phyloP scores from a whole-genome alignment of 2,329 filamentous ascomycete species.

The Arthrinium puccinioides region DNA sequence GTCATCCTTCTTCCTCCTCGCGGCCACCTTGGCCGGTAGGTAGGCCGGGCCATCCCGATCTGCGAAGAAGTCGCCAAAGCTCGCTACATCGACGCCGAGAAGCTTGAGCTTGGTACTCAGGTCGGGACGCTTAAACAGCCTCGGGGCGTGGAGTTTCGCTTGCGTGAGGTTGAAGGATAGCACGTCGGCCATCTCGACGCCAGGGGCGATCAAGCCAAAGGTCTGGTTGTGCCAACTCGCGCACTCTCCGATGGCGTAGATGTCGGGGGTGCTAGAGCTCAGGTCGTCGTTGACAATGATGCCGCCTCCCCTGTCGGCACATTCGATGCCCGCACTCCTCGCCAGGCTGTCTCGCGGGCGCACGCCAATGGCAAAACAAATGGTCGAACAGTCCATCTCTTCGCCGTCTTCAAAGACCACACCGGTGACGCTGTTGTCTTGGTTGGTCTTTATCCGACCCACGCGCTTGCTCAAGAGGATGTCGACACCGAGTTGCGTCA shows the following conservation, averaged over 20 bases:
- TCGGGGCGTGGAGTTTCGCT: constrained; percentile 61
- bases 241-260: constrained; percentile 88
- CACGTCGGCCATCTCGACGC: constrained; percentile 88
- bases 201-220: constrained; percentile 82
- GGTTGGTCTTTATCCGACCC: constrained; percentile 61
- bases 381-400: constrained; percentile 66
- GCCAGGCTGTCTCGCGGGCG: constrained; percentile 74
- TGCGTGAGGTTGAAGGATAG: constrained; percentile 87
- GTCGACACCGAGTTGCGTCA: constrained; percentile 70
- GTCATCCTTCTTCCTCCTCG: constrained; percentile 27
- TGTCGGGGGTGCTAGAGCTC: constrained; percentile 60
- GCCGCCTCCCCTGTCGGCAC: constrained; percentile 67
- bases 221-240: constrained; percentile 84
- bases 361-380: constrained; percentile 89
- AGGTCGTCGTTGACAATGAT: constrained; percentile 63
- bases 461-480: constrained; percentile 73
- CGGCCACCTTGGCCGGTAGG: constrained; percentile 53
- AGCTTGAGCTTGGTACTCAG: constrained; percentile 89
- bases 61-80: constrained; percentile 90
- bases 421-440: constrained; percentile 61
- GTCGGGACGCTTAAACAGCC: constrained; percentile 73
- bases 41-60: constrained; percentile 75
- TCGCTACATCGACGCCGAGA: constrained; percentile 83
- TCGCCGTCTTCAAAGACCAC: constrained; percentile 78
- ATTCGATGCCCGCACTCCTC: constrained; percentile 59